Base-by-base conservation (phyloP, 2,329 filamentous ascomycete species). In the Exophiala mesophila region DNA sequence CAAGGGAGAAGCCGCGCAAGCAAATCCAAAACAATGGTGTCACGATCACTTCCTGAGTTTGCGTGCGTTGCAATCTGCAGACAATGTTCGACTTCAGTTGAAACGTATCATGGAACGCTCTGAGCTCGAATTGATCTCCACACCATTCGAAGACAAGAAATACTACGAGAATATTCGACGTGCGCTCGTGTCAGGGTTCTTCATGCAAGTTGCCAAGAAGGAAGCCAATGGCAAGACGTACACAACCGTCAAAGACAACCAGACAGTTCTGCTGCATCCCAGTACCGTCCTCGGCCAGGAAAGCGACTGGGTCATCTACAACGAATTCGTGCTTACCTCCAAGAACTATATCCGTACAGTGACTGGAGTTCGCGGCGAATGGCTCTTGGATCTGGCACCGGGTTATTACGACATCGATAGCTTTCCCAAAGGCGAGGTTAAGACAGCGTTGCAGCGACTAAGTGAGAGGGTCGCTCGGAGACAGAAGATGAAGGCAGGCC, bases 191-290 rank as follows among this genome's bases (percentile, higher is more conserved):
- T 78, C 89, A 1, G 92, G 94, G 23, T 98, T 98, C 76, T 98
- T 98, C 75, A 98, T 98, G 92, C 92, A 98, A 64, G 87, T 97
- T 16, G 94, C 92, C 45, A 96, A 94, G 80, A 88, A 85, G 62
- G 88, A 97, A 60, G 80, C 78, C 38, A 82, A 78, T 20, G 85
- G 86, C 60, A 97, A 97, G 74, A 79, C 86, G 30, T 98, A 98
- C 69, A 81, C 83, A 51, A 98, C 92, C 1, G 83, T 98, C 63
- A 98, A 97, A 72, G 94, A 98, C 61, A 85, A 96, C 59, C 90
- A 97, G 68, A 84, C 79, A 34, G 92, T 98, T 33, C 74, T 96
- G 56, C 76, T 98, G 47, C 92, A 98, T 67, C 92, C 92, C 2
- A 92, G 86, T 53, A 96, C 89, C 1, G 89, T 95, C 21, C 74